phyloP scores from a whole-genome alignment of 1,139 yeast species.

The Pichia inconspicua region DNA sequence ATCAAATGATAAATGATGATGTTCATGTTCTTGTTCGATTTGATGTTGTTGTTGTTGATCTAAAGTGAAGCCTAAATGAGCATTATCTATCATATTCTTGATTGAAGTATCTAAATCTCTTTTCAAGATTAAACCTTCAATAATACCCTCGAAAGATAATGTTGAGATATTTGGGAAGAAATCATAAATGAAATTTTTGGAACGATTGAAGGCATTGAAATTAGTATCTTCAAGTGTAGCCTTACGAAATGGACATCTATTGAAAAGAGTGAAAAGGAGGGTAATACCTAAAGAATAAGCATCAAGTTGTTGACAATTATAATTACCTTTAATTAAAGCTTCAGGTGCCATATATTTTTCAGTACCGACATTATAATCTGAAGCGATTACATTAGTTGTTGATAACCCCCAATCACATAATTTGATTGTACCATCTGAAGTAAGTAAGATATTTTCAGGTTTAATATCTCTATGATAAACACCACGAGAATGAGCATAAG shows the following conservation, averaged over 20 bases:
- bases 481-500: conserved; percentile 36
- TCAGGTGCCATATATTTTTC: conserved; percentile 57
- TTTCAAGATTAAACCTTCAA: conserved; percentile 20
- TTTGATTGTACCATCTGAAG: conserved; percentile 38
- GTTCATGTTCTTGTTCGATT: not conserved
- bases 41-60: conserved; percentile 24
- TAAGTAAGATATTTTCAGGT: conserved; percentile 45
- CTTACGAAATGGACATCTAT: conserved; percentile 33
- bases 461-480: conserved; percentile 48
- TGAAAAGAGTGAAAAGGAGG: conserved; percentile 41
- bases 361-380: conserved; percentile 47
- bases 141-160: conserved; percentile 22
- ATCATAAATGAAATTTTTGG: conserved; percentile 24
- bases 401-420: conserved; percentile 54
- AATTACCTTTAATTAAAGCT: conserved; percentile 45
- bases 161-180: conserved; percentile 25
- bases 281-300: conserved; percentile 83
- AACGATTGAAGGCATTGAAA: conserved; percentile 21
- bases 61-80: conserved; percentile 23
- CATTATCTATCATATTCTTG: conserved; percentile 15
- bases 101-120: conserved; percentile 21
- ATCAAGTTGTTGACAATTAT: conserved; percentile 59
- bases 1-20: not conserved
- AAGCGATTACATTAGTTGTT: conserved; percentile 31
- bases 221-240: conserved; percentile 23